Evolutionary conservation across 176 grass and related monocot genomes (phyloP), one percentile per base, ranked within the genome.

Genomic region (Triticum timopheevii): DNA sequence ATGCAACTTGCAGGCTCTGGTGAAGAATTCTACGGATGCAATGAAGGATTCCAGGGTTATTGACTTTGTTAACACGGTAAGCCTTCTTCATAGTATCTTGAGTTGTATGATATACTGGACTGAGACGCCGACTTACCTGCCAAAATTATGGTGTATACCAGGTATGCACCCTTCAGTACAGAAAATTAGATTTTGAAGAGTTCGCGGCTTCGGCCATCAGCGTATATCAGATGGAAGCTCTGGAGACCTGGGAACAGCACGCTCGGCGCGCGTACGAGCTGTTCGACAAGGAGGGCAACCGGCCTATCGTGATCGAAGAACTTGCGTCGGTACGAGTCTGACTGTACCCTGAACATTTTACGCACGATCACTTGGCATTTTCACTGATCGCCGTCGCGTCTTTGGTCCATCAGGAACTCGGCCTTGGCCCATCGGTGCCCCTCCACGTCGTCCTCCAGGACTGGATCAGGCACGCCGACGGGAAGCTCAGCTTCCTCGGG

Each of bases 151-250:
- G n/a, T 22, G 56, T 77, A 47, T 77, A 38, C 86, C n/a, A 99
- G 97, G 90, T 99, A 81, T 97, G 94, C 89, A 94, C 90, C 77
- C 94, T 99, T 93, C 97, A 97, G 91, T 99, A 99, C 87, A 97
- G 94, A 90, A 99, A 99, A 69, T 65, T 99, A 39, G 97, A 99
- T 70, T 99, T 99, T 4, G 97, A 95, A 92, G 97, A 99, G 85
- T 99, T 99, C 30, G 94, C 97, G 10, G 90, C 97, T 52, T 90
- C 94, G 16, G 92, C 93, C 65, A 91, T 97, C 81, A 97, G 94
- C 1, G 92, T 99, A 65, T 96, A 99, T 79, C 97, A 99, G 88
- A 94, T 99, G 94, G 97, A 99, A 93, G 97, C 89, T 76, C 83
- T 99, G 58, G 94, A 99, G 69, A 93, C 89, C 22, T 99, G 97